These are phyloP conservation scores for Cyclotella baltica DNA, from an alignment of 108 stramenopile species.

Conservation along the genomic window DNA sequence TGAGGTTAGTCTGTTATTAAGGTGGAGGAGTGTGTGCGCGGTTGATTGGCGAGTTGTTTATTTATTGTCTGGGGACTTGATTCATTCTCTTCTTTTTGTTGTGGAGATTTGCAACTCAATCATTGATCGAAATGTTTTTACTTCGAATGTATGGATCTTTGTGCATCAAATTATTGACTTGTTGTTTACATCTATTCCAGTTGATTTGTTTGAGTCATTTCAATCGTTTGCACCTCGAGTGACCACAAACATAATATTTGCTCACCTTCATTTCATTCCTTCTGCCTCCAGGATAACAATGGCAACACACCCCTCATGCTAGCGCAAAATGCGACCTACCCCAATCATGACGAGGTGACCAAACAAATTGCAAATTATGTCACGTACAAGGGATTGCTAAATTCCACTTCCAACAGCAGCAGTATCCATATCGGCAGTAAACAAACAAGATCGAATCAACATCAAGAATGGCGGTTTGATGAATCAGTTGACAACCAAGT, in stretches of 20 bases:
- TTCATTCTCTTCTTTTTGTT: too few species aligned
- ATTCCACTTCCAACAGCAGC: background rate
- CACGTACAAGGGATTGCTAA: conserved; percentile 19
- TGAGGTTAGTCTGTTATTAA: conserved; percentile 7
- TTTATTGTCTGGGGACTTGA: too few species aligned
- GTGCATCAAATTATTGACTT: too few species aligned
- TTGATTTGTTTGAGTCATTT: background rate
- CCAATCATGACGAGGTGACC: conserved; percentile 46
- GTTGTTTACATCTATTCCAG: too few species aligned
- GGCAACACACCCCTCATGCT: conserved; percentile 76
- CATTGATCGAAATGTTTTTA: too few species aligned
- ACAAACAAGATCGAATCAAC: background rate
- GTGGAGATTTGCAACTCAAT: too few species aligned
- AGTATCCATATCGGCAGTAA: background rate
- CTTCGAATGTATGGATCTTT: too few species aligned
- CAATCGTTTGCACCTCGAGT: background rate
- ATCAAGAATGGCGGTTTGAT: background rate
- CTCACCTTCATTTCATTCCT: background rate
- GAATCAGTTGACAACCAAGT: background rate
- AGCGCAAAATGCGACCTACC: conserved; percentile 72
- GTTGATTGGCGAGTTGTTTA: too few species aligned
- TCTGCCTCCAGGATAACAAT: conserved; percentile 52
- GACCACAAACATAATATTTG: background rate
- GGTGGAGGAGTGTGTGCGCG: background rate
- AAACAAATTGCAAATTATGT: conserved; percentile 33